These are phyloP conservation scores for Fusarium citri DNA, from an alignment of 2,329 filamentous ascomycete species.

Conservation along the genomic window DNA sequence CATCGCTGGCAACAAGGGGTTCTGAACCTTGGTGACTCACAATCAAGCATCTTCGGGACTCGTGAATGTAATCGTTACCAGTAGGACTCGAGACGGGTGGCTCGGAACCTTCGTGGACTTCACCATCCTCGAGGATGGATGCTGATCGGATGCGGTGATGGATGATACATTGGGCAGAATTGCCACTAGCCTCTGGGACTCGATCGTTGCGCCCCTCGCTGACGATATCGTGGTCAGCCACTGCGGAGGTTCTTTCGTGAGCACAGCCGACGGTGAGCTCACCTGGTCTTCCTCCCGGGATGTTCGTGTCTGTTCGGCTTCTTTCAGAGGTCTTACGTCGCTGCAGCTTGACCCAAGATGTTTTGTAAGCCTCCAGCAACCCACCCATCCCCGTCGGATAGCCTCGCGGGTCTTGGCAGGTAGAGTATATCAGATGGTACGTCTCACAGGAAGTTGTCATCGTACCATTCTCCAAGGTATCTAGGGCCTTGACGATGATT, in stretches of 20 bases:
- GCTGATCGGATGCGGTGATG: not conserved
- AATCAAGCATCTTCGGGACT: not conserved
- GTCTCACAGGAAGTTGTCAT: not conserved
- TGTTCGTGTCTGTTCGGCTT: fast-evolving
- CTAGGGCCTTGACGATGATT: not conserved
- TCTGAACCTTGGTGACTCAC: not conserved
- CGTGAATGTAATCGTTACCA: not conserved
- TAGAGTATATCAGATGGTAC: not conserved
- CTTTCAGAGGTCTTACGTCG: fast-evolving
- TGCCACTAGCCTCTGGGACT: not conserved
- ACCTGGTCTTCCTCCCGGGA: fast-evolving
- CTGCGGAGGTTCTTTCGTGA: too few relatives aligned
- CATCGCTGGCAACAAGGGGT: not conserved
- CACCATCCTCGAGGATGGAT: not conserved
- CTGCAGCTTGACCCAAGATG: not conserved
- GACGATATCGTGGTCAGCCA: not conserved
- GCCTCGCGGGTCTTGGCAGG: fast-evolving
- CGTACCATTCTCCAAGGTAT: not conserved
- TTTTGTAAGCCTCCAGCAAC: not conserved
- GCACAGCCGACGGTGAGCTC: not conserved
- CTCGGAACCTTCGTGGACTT: not conserved
- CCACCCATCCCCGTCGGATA: fast-evolving
- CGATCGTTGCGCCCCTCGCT: not conserved
- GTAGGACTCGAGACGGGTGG: too few relatives aligned
- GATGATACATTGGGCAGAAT: too few relatives aligned